Evolutionary conservation across 2,329 filamentous ascomycete species (phyloP), one percentile per base, ranked within the genome.

Genomic region (Venturia oleaginea): DNA sequence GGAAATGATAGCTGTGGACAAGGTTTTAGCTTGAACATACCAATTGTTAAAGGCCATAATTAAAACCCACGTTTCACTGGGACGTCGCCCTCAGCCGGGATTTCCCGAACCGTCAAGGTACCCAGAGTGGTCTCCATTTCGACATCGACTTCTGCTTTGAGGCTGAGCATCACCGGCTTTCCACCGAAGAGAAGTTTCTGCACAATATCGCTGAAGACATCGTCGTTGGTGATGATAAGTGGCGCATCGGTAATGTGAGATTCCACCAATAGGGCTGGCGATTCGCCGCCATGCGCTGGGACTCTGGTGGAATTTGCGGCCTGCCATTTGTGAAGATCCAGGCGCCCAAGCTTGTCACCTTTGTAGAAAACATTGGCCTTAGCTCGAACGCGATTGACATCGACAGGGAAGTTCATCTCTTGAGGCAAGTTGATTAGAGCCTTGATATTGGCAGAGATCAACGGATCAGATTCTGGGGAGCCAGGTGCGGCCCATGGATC

Each of bases 21-120:
- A 73, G 69, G 68, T 64, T 64, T 66, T 65, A 68, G 67, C 67
- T 69, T 71, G 67, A 46, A 48, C 61, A 62, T 62, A 48, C 40
- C 71, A 68, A 76, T 76, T 54, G 74, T 74, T 76, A 70, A 24
- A 70, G 62, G 61, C 17, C 24, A 7, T 10, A 37, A 77, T 81
- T 34, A 60, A 43, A 65, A 91, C 92, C 86, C 88, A 96, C 92
- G 90, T 84, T 96, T 95, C 80, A 97, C 85, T 77, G 90, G 90
- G 72, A 99, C 87, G 72, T 87, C 84, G 70, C 94, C 92, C 79
- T 92, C 83, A 54, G 75, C 91, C 59, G 93, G 93, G 71, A 99
- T 88, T 69, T 88, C 86, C 75, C 90, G 91, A 71, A 97, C 80
- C 63, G 88, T 83, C 71, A 97, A 84, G 69, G 87, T 81, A 60